Percentiles rank a stretch among this genome's conserved stretches.
Evolutionary conservation across 2,329 filamentous ascomycete species (phyloP).

Genomic region (Celoporthe dispersa): DNA sequence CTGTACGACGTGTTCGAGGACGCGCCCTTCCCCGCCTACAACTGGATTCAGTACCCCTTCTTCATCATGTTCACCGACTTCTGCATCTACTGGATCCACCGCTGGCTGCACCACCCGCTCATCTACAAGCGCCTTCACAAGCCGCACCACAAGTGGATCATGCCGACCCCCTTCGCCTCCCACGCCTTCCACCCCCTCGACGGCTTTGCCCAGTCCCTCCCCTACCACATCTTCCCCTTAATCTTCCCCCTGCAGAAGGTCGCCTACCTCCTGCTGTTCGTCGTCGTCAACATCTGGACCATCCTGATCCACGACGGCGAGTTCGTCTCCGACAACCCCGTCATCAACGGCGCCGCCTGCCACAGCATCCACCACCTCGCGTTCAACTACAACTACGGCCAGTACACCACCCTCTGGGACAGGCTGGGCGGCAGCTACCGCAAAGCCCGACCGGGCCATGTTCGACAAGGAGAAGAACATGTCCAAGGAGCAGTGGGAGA

Average conservation of each 20-base stretch:
- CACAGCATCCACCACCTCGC: slow-evolving; percentile 90
- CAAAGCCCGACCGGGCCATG: slow-evolving; percentile 81
- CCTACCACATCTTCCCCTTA: slow-evolving; percentile 93
- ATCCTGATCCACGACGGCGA: slow-evolving; percentile 96
- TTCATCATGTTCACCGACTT: slow-evolving; percentile 90
- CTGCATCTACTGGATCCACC: slow-evolving; percentile 90
- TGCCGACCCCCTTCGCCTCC: slow-evolving; percentile 91
- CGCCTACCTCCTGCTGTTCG: slow-evolving; percentile 82
- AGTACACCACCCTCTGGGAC: slow-evolving; percentile 93
- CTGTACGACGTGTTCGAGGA: slow-evolving; percentile 82
- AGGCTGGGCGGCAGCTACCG: slow-evolving; percentile 85
- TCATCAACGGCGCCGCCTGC: slow-evolving; percentile 94
- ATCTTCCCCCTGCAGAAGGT: slow-evolving; percentile 91
- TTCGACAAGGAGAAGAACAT: slow-evolving; percentile 87
- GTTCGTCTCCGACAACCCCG: slow-evolving; percentile 86
- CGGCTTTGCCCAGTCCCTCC: slow-evolving; percentile 84
- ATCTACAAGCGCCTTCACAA: slow-evolving; percentile 93
- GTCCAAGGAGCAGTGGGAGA: slow-evolving; percentile 77
- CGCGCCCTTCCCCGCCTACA: slow-evolving; percentile 78
- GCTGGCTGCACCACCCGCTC: slow-evolving; percentile 77
- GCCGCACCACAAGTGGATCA: slow-evolving; percentile 99
- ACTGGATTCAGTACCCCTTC: slow-evolving; percentile 81
- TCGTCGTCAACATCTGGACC: slow-evolving; percentile 96
- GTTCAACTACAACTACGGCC: slow-evolving; percentile 91
- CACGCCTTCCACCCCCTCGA: slow-evolving; percentile 96